Base-by-base conservation (phyloP, 495 filamentous ascomycete species). In the Bombardia bombarda region DNA sequence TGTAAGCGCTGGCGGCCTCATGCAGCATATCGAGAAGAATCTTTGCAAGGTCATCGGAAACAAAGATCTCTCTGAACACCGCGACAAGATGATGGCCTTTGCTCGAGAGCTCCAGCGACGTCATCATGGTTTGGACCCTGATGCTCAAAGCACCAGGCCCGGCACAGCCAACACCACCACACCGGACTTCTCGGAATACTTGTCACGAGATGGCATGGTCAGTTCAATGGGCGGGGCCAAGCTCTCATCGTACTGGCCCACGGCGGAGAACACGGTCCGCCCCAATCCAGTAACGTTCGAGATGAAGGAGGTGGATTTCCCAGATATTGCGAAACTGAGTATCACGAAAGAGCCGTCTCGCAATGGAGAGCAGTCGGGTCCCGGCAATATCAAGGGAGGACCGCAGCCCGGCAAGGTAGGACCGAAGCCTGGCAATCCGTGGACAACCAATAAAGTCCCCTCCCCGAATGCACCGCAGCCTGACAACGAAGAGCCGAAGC, bases 11-110 rank as follows among this genome's bases (percentile, higher is more conserved):
- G 46, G 37, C 19, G 28, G 1, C 23, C 55, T 59, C 45, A 40
- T 61, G 26, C 26, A 23, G 7, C 64, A 68, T 18, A 47, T 65
- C 6, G 60, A 68, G 21, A 43, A 19, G 1, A 38, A 45, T 30
- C 17, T 47, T 1, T 64, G 62, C 28, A 17, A 23, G 7, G 28
- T 20, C 1, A 49, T 64, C 30, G 47, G 36, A 7, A 49, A 47
- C 20, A 50, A 46, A 3, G 48, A 60, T 7, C 12, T 61, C n/a
- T 34, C 26, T 14, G 38, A 35, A 7, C 38, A 42, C 12, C 45
- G 50, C 36, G 17, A 48, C 19, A 22, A 52, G 42, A 45, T 38
- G 12, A 30, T 50, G 20, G 37, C 44, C 7, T 46, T 53, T 47
- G 43, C 43, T 0, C 18, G 52, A 26, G 43, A 45, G 38, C 46